Evolutionary conservation across 306 rosid genomes (phyloP).

Genomic region (Hippophae tibetana): DNA sequence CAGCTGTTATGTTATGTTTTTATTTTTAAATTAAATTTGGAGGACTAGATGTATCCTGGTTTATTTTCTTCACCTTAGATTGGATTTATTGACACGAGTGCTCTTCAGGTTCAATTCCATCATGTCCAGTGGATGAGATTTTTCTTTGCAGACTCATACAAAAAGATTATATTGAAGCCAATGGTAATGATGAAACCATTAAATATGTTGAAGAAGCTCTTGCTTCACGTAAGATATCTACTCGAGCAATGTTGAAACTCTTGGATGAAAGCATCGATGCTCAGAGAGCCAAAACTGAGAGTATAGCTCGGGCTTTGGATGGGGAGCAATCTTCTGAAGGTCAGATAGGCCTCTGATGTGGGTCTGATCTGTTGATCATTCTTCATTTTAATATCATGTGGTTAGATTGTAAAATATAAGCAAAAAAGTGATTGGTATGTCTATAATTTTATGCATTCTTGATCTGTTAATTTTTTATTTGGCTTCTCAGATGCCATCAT

Average conservation of each 20-base stretch:
- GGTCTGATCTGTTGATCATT: slow-evolving; percentile 15
- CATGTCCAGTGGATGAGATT: slow-evolving; percentile 63
- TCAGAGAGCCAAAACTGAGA: slow-evolving; percentile 42
- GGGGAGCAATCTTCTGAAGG: slow-evolving; percentile 66
- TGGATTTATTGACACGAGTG: slow-evolving; percentile 25
- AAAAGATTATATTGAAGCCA: slow-evolving; percentile 50
- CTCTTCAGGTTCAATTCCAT: slow-evolving; percentile 56
- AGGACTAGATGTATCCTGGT: neutral
- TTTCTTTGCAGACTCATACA: slow-evolving; percentile 79
- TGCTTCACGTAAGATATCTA: slow-evolving; percentile 51
- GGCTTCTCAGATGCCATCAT: slow-evolving; percentile 56
- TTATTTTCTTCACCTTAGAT: slow-evolving; percentile 9
- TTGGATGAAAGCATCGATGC: slow-evolving; percentile 43
- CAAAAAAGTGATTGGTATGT: slow-evolving; percentile 14
- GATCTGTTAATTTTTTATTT: slow-evolving; percentile 17
- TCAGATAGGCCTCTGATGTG: slow-evolving; percentile 26
- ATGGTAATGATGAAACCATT: slow-evolving; percentile 25
- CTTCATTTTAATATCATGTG: slow-evolving; percentile 1
- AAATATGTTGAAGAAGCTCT: slow-evolving; percentile 60
- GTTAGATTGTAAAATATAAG: slow-evolving; percentile 10
- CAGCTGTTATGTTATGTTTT: neutral
- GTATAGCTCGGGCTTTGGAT: slow-evolving; percentile 31
- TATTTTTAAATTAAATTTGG: neutral
- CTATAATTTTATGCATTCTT: slow-evolving; percentile 14
- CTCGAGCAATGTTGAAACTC: slow-evolving; percentile 42